Conservation (phyloP, 306 rosid genomes). For the Leucaena leucocephala region DNA sequence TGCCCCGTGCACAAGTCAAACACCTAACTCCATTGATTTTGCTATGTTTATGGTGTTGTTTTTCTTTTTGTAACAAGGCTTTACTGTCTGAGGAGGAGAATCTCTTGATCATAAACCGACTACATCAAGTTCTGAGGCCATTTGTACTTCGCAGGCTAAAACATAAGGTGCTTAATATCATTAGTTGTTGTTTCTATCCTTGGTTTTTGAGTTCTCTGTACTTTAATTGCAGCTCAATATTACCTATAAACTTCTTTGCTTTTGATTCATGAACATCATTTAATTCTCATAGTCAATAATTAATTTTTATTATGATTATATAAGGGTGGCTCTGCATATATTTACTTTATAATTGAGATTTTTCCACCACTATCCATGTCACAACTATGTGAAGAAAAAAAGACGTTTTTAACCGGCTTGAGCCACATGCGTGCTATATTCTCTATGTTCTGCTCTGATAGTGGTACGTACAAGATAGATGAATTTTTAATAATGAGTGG, state of each 20-base stretch:
- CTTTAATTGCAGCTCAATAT: constrained; percentile 18
- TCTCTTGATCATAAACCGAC: constrained; percentile 97
- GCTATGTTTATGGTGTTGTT: constrained; percentile 26
- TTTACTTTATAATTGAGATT: not conserved
- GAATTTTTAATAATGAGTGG: not conserved
- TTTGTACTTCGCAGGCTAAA: constrained; percentile 98
- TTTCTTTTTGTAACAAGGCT: constrained; percentile 62
- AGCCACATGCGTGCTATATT: constrained; percentile 4
- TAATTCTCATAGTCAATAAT: constrained; percentile 15
- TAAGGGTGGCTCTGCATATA: constrained; percentile 12
- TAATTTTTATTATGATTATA: constrained; percentile 18
- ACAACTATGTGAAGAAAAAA: not conserved
- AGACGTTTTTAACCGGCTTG: not conserved
- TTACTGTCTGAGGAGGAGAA: constrained; percentile 98
- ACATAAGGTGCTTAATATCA: constrained; percentile 75
- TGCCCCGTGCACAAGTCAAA: constrained; percentile 1
- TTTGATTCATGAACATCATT: constrained; percentile 17
- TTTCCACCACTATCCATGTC: not conserved
- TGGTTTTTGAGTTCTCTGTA: constrained; percentile 26
- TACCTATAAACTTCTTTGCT: not conserved
- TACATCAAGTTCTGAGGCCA: constrained; percentile 98
- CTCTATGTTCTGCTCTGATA: constrained; percentile 2
- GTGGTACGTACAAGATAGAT: not conserved
- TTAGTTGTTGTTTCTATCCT: constrained; percentile 22
- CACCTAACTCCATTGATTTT: constrained; percentile 29